A percentile compares a stretch with the other conserved stretches of the same genome.
These are phyloP conservation scores for Sarocladium strictum DNA, from an alignment of 2,329 filamentous ascomycete genomes.

Conservation along the genomic window DNA sequence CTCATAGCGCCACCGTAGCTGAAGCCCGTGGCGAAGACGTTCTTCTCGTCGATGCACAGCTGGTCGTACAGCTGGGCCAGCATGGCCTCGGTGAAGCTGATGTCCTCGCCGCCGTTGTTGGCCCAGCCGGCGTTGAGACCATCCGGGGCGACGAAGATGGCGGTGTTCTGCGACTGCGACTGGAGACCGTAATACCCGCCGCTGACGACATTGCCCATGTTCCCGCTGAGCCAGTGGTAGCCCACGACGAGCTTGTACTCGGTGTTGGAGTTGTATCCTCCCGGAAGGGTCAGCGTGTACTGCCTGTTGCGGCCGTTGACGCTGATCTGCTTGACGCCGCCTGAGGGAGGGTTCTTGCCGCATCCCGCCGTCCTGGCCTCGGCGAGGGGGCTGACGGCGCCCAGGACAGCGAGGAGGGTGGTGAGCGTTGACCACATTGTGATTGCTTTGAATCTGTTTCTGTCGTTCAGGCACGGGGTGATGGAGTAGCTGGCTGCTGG, in stretches of 20 bases:
- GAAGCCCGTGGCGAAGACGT: conserved; percentile 38
- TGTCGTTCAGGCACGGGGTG: not conserved
- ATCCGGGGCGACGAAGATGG: conserved; percentile 38
- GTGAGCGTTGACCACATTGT: conserved; percentile 6
- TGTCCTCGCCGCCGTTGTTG: conserved; percentile 34
- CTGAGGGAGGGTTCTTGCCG: conserved; percentile 24
- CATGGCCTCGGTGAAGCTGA: conserved; percentile 33
- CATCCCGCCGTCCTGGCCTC: conserved; percentile 23
- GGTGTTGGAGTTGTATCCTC: conserved; percentile 19
- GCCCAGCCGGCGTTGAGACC: conserved; percentile 36
- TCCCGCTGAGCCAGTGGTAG: conserved; percentile 33
- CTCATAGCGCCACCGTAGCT: conserved; percentile 38
- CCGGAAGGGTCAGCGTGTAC: conserved; percentile 32
- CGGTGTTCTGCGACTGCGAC: conserved; percentile 25
- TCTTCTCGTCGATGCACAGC: conserved; percentile 35
- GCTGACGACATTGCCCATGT: conserved; percentile 28
- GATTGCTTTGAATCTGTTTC: not conserved
- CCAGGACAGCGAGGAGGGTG: not conserved
- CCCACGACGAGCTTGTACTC: conserved; percentile 24
- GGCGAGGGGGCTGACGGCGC: conserved; percentile 4
- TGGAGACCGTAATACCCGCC: conserved; percentile 35
- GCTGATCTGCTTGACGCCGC: conserved; percentile 24
- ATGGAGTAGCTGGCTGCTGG: not conserved
- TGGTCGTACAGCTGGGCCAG: conserved; percentile 28
- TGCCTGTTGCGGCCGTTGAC: conserved; percentile 25